These are phyloP conservation scores for Solanum hybrid DNA, from an alignment of 305 asterid species.

Conservation along the genomic window DNA sequence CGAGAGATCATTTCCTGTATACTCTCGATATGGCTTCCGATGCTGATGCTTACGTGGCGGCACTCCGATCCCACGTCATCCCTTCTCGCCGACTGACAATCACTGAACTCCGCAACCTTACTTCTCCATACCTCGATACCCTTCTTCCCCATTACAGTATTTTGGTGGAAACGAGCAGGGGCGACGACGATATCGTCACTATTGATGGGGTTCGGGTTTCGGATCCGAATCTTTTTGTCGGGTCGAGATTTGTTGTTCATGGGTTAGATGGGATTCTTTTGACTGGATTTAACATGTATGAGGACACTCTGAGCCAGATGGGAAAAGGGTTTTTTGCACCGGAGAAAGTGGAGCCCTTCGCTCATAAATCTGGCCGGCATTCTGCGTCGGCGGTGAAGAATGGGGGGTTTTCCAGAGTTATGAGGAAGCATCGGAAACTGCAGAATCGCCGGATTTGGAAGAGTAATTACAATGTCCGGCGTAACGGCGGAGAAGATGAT, in stretches of 20 bases:
- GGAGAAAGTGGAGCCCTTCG: slow-evolving; percentile 2
- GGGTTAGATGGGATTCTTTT: slow-evolving; percentile 52
- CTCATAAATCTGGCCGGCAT: not conserved
- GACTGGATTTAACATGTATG: slow-evolving; percentile 30
- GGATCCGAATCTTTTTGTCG: slow-evolving; percentile 46
- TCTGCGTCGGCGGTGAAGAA: not conserved
- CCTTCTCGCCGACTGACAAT: slow-evolving; percentile 36
- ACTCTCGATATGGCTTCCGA: slow-evolving; percentile 50
- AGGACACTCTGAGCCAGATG: slow-evolving; percentile 8
- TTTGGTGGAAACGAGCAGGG: slow-evolving; percentile 23
- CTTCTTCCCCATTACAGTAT: slow-evolving; percentile 50
- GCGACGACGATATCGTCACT: slow-evolving; percentile 7
- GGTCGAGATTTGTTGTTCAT: slow-evolving; percentile 41
- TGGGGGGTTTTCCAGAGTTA: slow-evolving; percentile 2
- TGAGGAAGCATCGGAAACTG: not conserved
- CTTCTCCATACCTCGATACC: slow-evolving; percentile 41
- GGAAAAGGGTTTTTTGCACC: slow-evolving; percentile 7
- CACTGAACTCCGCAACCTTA: slow-evolving; percentile 32
- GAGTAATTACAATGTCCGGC: not conserved
- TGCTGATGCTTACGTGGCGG: slow-evolving; percentile 42
- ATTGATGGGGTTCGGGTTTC: slow-evolving; percentile 46
- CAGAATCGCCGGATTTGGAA: not conserved
- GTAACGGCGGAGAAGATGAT: not conserved
- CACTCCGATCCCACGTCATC: slow-evolving; percentile 51
- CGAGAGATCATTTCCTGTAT: slow-evolving; percentile 30